phyloP scores from a whole-genome alignment of 1,139 yeast species.

The Trichomonascaceae sp. region DNA sequence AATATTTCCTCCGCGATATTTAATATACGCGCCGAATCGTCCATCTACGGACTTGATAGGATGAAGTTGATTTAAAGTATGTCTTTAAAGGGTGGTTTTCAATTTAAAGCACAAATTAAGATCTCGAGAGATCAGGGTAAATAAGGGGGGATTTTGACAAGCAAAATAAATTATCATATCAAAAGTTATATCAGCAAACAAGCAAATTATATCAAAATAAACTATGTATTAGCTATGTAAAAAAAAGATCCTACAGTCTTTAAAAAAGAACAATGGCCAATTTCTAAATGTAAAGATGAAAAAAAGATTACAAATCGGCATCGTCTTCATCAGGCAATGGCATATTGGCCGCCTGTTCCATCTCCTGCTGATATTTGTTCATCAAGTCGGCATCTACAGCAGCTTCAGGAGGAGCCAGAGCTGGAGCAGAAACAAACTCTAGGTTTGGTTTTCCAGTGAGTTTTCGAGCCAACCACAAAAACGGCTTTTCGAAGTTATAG shows the following conservation, averaged over 20 bases:
- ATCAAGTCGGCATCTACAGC: constrained; percentile 92
- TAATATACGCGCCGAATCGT: constrained; percentile 4
- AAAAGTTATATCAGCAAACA: not conserved
- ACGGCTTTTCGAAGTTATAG: constrained; percentile 99
- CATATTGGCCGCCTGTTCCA: constrained; percentile 98
- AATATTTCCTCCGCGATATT: constrained; percentile 6
- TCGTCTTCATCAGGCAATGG: constrained; percentile 99
- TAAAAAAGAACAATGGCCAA: not conserved
- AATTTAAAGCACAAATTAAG: not conserved
- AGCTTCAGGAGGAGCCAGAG: constrained; percentile 99
- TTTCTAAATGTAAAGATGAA: not conserved
- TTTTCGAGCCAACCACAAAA: constrained; percentile 99
- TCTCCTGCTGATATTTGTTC: constrained; percentile 98
- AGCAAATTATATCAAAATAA: not conserved
- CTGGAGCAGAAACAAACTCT: constrained; percentile 98
- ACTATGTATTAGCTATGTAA: not conserved
- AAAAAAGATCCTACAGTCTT: not conserved
- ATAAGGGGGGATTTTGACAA: not conserved
- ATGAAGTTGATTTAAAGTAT: not conserved
- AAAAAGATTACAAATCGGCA: constrained; percentile 72
- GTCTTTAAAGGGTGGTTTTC: not conserved
- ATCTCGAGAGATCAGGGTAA: not conserved
- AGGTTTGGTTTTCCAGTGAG: constrained; percentile 96
- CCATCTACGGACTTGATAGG: not conserved
- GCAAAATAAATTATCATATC: not conserved